These are phyloP conservation scores for Podospora pseudopauciseta DNA, from an alignment of 495 filamentous ascomycete species.

Conservation along the genomic window DNA sequence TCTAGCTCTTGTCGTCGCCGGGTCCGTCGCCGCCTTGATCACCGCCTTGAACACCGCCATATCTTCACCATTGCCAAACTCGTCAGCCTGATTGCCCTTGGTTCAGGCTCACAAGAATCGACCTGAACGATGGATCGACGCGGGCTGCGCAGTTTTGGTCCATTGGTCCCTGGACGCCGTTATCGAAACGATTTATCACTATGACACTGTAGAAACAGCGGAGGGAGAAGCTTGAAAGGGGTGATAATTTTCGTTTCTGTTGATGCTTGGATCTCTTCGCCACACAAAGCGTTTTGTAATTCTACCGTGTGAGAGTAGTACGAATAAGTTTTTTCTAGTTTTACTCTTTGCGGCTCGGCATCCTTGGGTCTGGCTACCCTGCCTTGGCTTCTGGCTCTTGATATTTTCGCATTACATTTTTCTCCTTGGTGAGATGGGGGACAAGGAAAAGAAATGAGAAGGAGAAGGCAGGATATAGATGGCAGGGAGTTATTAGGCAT, in stretches of 20 bases:
- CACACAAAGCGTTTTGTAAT: slow-evolving; percentile 4
- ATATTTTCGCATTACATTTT: neutral
- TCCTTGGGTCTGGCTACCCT: neutral
- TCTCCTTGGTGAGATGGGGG: neutral
- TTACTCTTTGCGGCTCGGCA: slow-evolving; percentile 6
- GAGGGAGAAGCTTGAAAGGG: neutral
- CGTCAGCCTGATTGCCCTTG: neutral
- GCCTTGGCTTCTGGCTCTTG: neutral
- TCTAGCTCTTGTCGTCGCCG: neutral
- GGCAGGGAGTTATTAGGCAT: neutral
- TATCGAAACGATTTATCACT: neutral
- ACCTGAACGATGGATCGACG: neutral
- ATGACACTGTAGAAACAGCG: neutral
- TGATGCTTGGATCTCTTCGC: neutral
- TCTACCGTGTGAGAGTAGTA: neutral
- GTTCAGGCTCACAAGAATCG: neutral
- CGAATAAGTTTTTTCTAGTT: slow-evolving; percentile 4
- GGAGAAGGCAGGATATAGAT: neutral
- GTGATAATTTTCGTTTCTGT: neutral
- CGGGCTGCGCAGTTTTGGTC: too few species aligned
- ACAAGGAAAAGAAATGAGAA: neutral
- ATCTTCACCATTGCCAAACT: neutral
- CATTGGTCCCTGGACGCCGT: neutral
- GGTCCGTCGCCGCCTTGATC: neutral
- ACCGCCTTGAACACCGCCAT: neutral